A percentile compares a stretch with the other conserved stretches of the same genome.
Evolutionary conservation across 441 rosid genomes (phyloP).

Genomic region (Melastoma candidum): DNA sequence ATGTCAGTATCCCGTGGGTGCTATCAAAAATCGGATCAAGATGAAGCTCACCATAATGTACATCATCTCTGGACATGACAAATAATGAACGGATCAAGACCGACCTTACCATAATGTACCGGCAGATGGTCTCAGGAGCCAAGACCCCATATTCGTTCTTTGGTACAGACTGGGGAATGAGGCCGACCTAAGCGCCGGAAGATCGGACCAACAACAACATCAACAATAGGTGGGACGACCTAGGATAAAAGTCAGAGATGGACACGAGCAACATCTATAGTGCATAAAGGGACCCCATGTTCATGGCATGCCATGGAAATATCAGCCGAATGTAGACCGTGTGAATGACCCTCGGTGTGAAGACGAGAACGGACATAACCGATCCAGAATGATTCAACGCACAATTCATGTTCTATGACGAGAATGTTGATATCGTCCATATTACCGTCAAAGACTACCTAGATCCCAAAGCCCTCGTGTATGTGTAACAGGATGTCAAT

Average conservation of each 20-base stretch:
- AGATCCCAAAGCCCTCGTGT: constrained; percentile 26
- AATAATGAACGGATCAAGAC: no score
- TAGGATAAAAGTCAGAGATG: background rate
- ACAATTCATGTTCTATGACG: constrained; percentile 38
- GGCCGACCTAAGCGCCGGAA: constrained; percentile 35
- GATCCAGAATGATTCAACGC: constrained; percentile 45
- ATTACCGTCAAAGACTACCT: constrained; percentile 41
- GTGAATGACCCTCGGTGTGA: constrained; percentile 43
- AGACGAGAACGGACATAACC: constrained; percentile 19
- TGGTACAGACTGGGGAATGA: constrained; percentile 47
- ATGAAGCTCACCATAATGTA: constrained; percentile 1
- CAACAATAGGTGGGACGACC: no score
- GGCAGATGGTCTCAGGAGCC: constrained; percentile 48
- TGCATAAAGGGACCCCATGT: constrained; percentile 51
- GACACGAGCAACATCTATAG: constrained; percentile 57
- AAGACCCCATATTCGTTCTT: constrained; percentile 36
- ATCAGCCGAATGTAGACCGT: constrained; percentile 44
- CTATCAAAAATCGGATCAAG: constrained; percentile 14
- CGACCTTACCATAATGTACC: constrained; percentile 23
- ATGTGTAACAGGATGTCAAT: constrained; percentile 35
- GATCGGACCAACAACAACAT: constrained; percentile 11
- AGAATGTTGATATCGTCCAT: constrained; percentile 40
- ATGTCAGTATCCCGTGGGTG: constrained; percentile 44
- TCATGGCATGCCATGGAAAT: constrained; percentile 42
- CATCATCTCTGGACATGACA: no score